Evolutionary conservation across 495 filamentous ascomycete species (phyloP), one percentile per base, ranked within the genome.

Genomic region (Hypoxylon fragiforme): DNA sequence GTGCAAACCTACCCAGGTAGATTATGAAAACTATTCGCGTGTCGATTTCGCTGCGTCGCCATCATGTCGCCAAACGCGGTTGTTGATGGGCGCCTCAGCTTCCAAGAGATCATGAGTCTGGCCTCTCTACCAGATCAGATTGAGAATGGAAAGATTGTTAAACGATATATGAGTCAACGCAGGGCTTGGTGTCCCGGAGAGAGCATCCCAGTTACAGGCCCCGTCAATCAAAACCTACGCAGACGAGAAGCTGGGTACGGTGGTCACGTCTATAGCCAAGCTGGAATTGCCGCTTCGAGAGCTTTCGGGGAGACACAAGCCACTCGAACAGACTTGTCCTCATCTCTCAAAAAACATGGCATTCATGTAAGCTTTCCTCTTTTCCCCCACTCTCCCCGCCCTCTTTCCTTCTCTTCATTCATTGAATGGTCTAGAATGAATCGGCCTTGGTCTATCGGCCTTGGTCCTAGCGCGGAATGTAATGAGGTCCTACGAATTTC

Each of bases 261-360:
- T 6, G 86, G 84, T 0, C 83, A 87, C 70, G 85, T 88, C 4
- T 89, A 84, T 54, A 79, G 80, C 2, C 86, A 90, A 58, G 75
- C 82, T 0, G 82, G 77, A 5, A 76, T 84, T 66, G 84, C 83
- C 0, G 85, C 80, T 9, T 81, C 77, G 3, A 76, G 77, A 11
- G 76, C 84, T 8, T 59, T 48, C 4, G 70, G 72, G 28, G 75
- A 81, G 1, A 69, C 67, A 30, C 64, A 72, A 1, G 14, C 42
- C 7, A 44, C 50, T 34, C 47, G 66, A 19, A 59, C 52, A 15
- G 54, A 60, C 16, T 32, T 31, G 30, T 1, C 56, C 47, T 39
- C 13, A n/a, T n/a, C n/a, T n/a, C n/a, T n/a, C 19, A 50, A 48
- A 31, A 64, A 58, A 24, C 74, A 83, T 16, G 71, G 84, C 16